A percentile compares a stretch with the other conserved stretches of the same genome.
Evolutionary conservation across 129 eudicot genomes (phyloP).

Genomic region (Helichrysum umbraculigerum): DNA sequence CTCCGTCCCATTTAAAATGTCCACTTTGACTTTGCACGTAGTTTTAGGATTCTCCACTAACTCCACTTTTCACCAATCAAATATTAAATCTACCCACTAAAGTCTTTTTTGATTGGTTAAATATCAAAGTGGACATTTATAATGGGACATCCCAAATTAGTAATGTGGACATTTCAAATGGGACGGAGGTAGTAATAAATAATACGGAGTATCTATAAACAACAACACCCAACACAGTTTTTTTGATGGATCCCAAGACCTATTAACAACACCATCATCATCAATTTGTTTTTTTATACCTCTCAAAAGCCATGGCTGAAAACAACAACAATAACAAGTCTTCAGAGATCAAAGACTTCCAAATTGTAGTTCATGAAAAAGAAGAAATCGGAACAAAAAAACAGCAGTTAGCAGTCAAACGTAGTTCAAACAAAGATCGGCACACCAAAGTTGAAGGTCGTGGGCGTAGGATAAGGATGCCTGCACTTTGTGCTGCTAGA

Average conservation of each 20-base stretch:
- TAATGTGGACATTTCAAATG: too few relatives aligned
- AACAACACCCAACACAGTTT: conserved; percentile 30
- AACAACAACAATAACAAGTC: conserved; percentile 26
- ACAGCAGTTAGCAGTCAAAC: conserved; percentile 59
- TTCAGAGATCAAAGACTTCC: conserved; percentile 52
- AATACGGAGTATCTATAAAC: conserved; percentile 12
- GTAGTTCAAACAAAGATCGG: conserved; percentile 78
- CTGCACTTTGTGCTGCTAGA: conserved; percentile 89
- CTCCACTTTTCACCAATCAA: too few relatives aligned
- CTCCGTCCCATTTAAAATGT: too few relatives aligned
- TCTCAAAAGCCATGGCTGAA: conserved; percentile 45
- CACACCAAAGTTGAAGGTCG: conserved; percentile 93
- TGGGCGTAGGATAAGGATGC: conserved; percentile 89
- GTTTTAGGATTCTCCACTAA: too few relatives aligned
- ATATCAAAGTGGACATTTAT: too few relatives aligned
- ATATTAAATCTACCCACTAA: too few relatives aligned
- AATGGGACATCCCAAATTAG: too few relatives aligned
- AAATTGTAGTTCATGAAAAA: conserved; percentile 47
- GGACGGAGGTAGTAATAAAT: background rate
- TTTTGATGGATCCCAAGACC: conserved; percentile 65
- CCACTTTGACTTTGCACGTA: too few relatives aligned
- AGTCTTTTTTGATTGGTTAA: too few relatives aligned
- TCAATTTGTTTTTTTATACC: conserved; percentile 35
- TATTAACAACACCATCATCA: conserved; percentile 33
- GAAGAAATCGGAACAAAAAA: conserved; percentile 32